Conservation (phyloP, 352 stramenopile species). For the Pythium chondricola region DNA sequence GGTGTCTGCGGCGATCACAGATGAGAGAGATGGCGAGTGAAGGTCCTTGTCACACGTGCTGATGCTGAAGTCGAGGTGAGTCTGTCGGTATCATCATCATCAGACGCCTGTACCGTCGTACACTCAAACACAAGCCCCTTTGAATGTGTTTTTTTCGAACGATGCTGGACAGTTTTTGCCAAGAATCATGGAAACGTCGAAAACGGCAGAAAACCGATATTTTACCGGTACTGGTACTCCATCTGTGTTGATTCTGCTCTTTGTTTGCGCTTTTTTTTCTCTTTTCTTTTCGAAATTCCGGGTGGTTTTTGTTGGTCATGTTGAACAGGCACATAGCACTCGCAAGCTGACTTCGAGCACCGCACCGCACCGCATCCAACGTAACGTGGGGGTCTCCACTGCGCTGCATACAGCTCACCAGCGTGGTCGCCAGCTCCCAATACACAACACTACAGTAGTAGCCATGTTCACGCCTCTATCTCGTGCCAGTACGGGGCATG, state of each 20-base stretch:
- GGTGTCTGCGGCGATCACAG: too few species aligned
- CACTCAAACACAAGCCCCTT: conserved; percentile 5
- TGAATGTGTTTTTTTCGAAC: background rate
- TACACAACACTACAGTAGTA: too few species aligned
- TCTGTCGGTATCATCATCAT: conserved; percentile 1
- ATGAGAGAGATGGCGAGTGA: too few species aligned
- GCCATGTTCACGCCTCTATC: too few species aligned
- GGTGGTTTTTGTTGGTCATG: conserved; percentile 1
- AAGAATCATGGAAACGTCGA: background rate
- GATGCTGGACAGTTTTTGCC: background rate
- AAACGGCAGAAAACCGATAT: background rate
- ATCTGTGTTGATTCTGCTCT: background rate
- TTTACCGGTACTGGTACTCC: too few species aligned
- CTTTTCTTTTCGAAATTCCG: conserved; percentile 5
- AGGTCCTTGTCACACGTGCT: too few species aligned
- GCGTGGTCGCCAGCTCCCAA: too few species aligned
- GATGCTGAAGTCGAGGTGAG: too few species aligned
- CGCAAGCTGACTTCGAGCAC: background rate
- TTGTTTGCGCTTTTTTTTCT: conserved; percentile 3
- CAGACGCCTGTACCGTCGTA: conserved; percentile 4
- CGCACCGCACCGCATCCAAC: too few species aligned
- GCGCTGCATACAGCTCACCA: too few species aligned
- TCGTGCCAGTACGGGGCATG: too few species aligned
- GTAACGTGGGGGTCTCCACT: too few species aligned
- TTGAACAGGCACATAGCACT: conserved; percentile 7